These are phyloP conservation scores for Fusarium pseudoanthophilum DNA, from an alignment of 2,329 filamentous ascomycete genomes.

Conservation along the genomic window DNA sequence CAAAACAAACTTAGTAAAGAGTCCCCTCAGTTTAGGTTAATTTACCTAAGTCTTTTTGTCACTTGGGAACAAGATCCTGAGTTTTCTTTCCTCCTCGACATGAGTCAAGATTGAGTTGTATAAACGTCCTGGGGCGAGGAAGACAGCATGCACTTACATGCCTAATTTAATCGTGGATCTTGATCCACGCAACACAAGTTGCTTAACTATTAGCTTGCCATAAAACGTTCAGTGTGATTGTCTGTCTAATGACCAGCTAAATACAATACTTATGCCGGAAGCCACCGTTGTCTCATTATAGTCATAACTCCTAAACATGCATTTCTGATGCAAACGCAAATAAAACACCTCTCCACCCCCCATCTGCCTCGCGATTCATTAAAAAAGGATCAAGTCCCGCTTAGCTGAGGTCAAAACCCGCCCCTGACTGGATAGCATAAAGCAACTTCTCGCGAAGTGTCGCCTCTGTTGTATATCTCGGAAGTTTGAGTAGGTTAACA, in stretches of 20 bases:
- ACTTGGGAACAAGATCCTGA: not conserved
- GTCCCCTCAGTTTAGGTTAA: not conserved
- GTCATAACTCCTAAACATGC: slow-evolving; percentile 9
- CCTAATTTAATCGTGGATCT: not conserved
- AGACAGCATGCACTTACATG: not conserved
- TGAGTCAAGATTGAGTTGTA: not conserved
- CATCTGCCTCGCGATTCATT: not conserved
- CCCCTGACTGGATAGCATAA: slow-evolving; percentile 89
- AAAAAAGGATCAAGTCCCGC: too few relatives aligned
- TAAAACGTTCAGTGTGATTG: not conserved
- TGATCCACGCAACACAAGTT: not conserved
- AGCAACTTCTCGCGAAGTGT: slow-evolving; percentile 82
- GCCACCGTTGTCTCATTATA: not conserved
- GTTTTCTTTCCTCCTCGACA: not conserved
- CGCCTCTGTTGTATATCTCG: slow-evolving; percentile 75
- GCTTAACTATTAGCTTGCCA: not conserved
- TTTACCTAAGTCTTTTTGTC: not conserved
- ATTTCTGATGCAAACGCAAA: slow-evolving; percentile 35
- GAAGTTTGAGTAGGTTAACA: slow-evolving; percentile 93
- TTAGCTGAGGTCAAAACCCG: slow-evolving; percentile 87
- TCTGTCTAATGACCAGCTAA: not conserved
- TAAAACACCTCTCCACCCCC: slow-evolving; percentile 1
- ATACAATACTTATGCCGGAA: not conserved
- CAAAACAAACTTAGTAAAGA: not conserved
- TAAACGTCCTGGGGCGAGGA: not conserved